Base-by-base conservation (phyloP, 805 yeast species). In the Tanozyma kutaoensis region DNA sequence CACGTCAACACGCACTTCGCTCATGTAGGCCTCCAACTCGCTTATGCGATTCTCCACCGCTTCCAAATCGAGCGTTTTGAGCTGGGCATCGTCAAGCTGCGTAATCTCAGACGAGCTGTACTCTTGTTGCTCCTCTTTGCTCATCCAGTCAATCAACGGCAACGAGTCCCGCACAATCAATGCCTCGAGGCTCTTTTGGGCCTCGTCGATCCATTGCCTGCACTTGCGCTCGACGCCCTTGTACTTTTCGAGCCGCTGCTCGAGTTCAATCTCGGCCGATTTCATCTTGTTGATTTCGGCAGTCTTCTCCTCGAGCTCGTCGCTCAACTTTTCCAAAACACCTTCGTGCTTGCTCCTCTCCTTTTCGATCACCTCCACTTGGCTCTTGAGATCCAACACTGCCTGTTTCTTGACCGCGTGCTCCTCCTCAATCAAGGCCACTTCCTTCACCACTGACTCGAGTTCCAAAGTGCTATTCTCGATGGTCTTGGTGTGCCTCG, bases 231-330 rank as follows among this genome's bases (percentile, higher is more conserved):
- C 39, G 3, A 59, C 39, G 2, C 55, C 43, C 31, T 60, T 62
- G 32, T 65, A 62, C 37, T 71, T 73, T 30, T 77, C 86, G 27
- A 76, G 48, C 39, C 69, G 69, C 39, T 72, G 75, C 16, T 64
- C 66, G 15, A 77, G 50, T 41, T 79, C 88, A 25, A 79, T 64
- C 45, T 79, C 85, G 12, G 59, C 57, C 6, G 81, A 71, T 40
- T 71, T 66, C 37, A 75, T 62, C 19, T 66, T 65, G 34, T 74
- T 72, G 28, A 74, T 61, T 28, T 62, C 52, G 54, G 47, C 30
- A 41, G 57, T 34, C 49, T 65, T 43, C 53, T 68, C 35, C 48
- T 39, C 51, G 35, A 44, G 22, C 25, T 42, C 48, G 3, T 37
- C 35, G 24, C 42, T 45, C 11, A 45, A 33, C 11, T 25, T 36